Percentiles rank a stretch among this genome's conserved stretches.
Evolutionary conservation across 2,329 filamentous ascomycete genomes (phyloP).

Genomic region (Clonostachys chloroleuca): DNA sequence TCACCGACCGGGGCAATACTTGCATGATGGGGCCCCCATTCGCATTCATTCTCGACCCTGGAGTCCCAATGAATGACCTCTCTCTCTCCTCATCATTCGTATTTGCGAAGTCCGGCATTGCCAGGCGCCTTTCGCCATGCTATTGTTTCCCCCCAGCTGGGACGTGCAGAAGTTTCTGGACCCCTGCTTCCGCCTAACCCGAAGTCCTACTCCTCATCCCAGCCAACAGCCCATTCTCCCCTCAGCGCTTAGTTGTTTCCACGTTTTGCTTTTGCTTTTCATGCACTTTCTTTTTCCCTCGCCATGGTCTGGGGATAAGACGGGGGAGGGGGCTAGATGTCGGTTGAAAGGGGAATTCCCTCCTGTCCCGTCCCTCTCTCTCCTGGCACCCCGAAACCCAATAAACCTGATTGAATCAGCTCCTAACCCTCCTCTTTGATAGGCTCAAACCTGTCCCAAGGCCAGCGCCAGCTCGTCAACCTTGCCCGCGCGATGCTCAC

Average conservation of each 20-base stretch:
- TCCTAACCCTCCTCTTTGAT: neutral
- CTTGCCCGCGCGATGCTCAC: slow-evolving; percentile 90
- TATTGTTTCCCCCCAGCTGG: too few species aligned
- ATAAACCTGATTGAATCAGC: too few species aligned
- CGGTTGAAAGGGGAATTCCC: too few species aligned
- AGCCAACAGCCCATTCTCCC: too few species aligned
- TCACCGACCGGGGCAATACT: slow-evolving; percentile 7
- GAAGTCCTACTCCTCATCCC: neutral
- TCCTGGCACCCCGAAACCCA: too few species aligned
- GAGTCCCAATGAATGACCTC: neutral
- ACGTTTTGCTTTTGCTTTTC: too few species aligned
- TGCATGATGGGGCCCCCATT: slow-evolving; percentile 20
- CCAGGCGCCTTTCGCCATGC: neutral
- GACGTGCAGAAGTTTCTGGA: neutral
- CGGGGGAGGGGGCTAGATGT: too few species aligned
- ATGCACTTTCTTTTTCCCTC: too few species aligned
- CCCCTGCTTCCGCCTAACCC: neutral
- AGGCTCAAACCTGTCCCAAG: slow-evolving; percentile 94
- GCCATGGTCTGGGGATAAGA: too few species aligned
- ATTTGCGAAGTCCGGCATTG: neutral
- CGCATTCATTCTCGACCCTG: slow-evolving; percentile 15
- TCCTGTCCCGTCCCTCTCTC: too few species aligned
- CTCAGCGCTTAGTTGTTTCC: too few species aligned
- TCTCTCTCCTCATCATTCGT: neutral
- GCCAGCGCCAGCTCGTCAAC: slow-evolving; percentile 90